Percentiles rank a stretch among this genome's conserved stretches.
Evolutionary conservation across 2,329 filamentous ascomycete species (phyloP).

Genomic region (Paraphaeosphaeria minitans): DNA sequence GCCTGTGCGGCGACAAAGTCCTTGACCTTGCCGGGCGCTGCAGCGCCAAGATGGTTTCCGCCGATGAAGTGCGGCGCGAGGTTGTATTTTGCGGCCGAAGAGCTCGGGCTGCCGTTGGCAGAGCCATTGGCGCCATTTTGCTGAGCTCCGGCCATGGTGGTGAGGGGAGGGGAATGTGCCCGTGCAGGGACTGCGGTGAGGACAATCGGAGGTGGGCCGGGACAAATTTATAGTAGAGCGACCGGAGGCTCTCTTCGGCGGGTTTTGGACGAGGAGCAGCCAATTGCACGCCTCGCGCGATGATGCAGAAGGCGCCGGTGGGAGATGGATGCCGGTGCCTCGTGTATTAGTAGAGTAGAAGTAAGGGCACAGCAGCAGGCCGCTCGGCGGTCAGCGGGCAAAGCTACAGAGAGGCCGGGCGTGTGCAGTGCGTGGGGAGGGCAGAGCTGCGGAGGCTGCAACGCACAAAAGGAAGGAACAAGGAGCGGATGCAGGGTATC

Average conservation of each 20-base stretch:
- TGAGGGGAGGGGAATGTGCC: slow-evolving; percentile 23
- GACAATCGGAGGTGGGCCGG: slow-evolving; percentile 22
- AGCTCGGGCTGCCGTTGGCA: slow-evolving; percentile 61
- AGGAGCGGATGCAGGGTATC: slow-evolving; percentile 5
- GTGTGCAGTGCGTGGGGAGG: background rate
- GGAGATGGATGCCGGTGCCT: slow-evolving; percentile 21
- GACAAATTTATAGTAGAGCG: slow-evolving; percentile 32
- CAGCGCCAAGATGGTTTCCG: slow-evolving; percentile 83
- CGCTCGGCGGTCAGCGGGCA: slow-evolving; percentile 18
- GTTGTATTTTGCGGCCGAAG: slow-evolving; percentile 80
- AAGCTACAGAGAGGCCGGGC: slow-evolving; percentile 18
- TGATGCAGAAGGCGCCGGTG: slow-evolving; percentile 22
- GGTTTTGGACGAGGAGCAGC: slow-evolving; percentile 6
- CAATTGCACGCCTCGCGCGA: slow-evolving; percentile 6
- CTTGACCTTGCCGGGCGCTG: slow-evolving; percentile 85
- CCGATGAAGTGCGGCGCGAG: slow-evolving; percentile 95
- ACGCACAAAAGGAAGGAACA: background rate
- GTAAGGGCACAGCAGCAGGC: background rate
- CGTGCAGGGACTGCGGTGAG: slow-evolving; percentile 30
- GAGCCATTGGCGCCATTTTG: slow-evolving; percentile 47
- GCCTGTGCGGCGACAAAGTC: slow-evolving; percentile 90
- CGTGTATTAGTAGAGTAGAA: slow-evolving; percentile 20
- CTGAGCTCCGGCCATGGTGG: slow-evolving; percentile 43
- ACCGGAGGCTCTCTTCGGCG: slow-evolving; percentile 2
- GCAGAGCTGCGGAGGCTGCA: background rate